Evolutionary conservation across 1,284 basidiomycete genomes (phyloP), one percentile per base, ranked within the genome.

Genomic region (Athelia sp.): DNA sequence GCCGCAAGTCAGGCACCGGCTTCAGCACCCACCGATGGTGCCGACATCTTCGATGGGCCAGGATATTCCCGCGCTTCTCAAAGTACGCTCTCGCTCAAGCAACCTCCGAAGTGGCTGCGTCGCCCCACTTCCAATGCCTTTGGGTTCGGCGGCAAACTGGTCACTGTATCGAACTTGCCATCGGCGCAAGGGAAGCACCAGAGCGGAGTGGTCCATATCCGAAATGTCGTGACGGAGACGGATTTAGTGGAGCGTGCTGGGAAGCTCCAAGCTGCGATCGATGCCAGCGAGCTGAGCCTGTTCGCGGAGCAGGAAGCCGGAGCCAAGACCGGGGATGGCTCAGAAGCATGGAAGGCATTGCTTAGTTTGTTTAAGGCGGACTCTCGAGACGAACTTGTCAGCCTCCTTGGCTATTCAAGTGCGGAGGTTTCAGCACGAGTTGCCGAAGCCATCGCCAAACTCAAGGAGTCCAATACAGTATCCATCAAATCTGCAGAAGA

Each of bases 31-130:
- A 70, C 75, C 17, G 79, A 90, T 46, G 89, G 87, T 18, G 83
- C 84, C 3, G 87, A 94, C 55, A 77, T 95, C 24, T 93, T 93
- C 60, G 84, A 87, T 52, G 70, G 78, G 13, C 79, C 84, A 10
- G 78, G 81, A 13, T 82, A 78, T 58, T 70, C 74, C 44, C 74
- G 78, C 23, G 68, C 72, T 2, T 74, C 66, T 8, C 70, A 75
- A 48, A 54, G 73, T 13, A 82, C 84, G n/a, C 75, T 92, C 43
- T 93, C 88, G 1, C 81, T 96, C 53, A 87, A 90, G 64, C 90
- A 95, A 59, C 88, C 94, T 4, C 97, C 97, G 8, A 97, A 94
- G 64, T 98, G 97, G 97, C 81, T 98, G 36, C 84, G 90, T 36
- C 81, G 93, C 19, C 93, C 96, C 1, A 76, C 82, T 0, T 86